Conservation (phyloP, 305 asterid genomes). For the Rubia tinctorum region DNA sequence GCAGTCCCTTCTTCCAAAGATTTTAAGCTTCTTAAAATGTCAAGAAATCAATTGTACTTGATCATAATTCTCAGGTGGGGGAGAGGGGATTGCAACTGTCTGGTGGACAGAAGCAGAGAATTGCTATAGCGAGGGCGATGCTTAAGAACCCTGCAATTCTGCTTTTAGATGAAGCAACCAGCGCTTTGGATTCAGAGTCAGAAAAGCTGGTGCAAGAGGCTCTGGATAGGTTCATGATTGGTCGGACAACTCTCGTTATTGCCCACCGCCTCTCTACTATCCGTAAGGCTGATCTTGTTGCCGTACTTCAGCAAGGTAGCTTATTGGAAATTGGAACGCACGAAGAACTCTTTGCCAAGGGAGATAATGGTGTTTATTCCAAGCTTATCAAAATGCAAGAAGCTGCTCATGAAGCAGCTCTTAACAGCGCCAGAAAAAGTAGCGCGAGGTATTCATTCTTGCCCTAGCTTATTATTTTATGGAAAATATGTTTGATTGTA, state of each 20-base stretch:
- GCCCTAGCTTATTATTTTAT: neutral
- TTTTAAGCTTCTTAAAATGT: neutral
- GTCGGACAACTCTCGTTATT: conserved; percentile 90
- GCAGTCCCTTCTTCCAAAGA: too few species aligned
- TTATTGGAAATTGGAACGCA: conserved; percentile 89
- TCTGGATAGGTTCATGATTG: conserved; percentile 96
- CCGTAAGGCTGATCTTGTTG: conserved; percentile 93
- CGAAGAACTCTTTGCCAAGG: conserved; percentile 76
- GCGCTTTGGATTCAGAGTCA: conserved; percentile 71
- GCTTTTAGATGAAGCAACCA: conserved; percentile 54
- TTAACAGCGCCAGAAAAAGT: conserved; percentile 82
- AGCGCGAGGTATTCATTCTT: conserved; percentile 70
- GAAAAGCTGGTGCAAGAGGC: conserved; percentile 99
- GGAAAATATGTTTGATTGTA: neutral
- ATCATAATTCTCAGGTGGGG: conserved; percentile 39
- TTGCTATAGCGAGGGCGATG: conserved; percentile 61
- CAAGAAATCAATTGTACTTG: neutral
- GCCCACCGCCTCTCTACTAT: conserved; percentile 99
- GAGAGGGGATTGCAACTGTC: conserved; percentile 58
- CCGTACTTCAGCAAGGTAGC: conserved; percentile 90
- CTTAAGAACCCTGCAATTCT: conserved; percentile 50
- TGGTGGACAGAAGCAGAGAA: conserved; percentile 59
- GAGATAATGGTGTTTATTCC: conserved; percentile 79
- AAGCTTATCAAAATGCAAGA: conserved; percentile 95
- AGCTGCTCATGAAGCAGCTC: conserved; percentile 91